Percentiles rank a stretch among this genome's conserved stretches.
Evolutionary conservation across 495 filamentous ascomycete genomes (phyloP).

Genomic region (Immersiella caudata): DNA sequence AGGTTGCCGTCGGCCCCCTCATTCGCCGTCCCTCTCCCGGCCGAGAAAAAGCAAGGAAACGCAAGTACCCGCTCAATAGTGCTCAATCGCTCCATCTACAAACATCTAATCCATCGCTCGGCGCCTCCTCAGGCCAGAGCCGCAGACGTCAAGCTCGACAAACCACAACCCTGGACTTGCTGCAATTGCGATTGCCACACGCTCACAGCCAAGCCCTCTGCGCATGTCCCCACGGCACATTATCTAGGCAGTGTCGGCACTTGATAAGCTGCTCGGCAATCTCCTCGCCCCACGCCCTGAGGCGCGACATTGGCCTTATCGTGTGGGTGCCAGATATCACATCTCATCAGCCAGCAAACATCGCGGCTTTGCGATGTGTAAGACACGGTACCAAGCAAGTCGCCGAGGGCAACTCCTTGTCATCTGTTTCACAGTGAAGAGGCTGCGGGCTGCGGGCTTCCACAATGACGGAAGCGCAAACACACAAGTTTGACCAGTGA

Average conservation of each 20-base stretch:
- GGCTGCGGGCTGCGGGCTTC: background rate
- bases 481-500: background rate
- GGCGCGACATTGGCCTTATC: background rate
- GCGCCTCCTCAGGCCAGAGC: background rate
- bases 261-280: background rate
- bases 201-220: background rate
- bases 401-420: background rate
- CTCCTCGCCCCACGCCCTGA: background rate
- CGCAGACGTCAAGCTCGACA: background rate
- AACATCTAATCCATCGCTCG: background rate
- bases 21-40: background rate
- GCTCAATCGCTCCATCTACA: background rate
- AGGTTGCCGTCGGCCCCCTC: background rate
- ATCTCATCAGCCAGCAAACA: background rate
- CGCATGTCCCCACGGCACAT: background rate
- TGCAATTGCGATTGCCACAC: slow-evolving; percentile 12
- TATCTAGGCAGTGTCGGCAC: background rate
- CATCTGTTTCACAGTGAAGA: background rate
- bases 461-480: background rate
- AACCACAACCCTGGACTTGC: slow-evolving; percentile 13
- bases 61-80: background rate
- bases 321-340: background rate
- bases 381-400: background rate
- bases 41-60: slow-evolving; percentile 3
- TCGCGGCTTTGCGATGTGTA: background rate